phyloP scores from a whole-genome alignment of 2,329 filamentous ascomycete genomes.

The Alternaria sp. region DNA sequence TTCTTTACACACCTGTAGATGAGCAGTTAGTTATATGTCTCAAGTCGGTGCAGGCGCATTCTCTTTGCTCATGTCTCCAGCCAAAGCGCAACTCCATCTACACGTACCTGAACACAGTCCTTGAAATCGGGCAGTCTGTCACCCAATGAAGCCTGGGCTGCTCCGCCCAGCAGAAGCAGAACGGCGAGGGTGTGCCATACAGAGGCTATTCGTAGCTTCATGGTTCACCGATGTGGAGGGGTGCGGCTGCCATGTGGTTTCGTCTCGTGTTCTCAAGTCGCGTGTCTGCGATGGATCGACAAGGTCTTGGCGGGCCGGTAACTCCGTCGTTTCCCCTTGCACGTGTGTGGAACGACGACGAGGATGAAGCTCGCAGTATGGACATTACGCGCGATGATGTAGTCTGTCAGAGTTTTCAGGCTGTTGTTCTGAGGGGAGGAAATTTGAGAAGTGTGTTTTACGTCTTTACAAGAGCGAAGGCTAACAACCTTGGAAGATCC shows the following conservation, averaged over 20 bases:
- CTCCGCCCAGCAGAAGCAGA: constrained; percentile 38
- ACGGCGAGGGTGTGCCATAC: constrained; percentile 35
- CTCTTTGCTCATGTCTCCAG: background rate
- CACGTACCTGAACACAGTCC: constrained; percentile 78
- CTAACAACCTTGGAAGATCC: no score
- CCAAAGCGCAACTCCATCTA: constrained; percentile 16
- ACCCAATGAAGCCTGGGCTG: constrained; percentile 73
- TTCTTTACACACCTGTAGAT: constrained; percentile 71
- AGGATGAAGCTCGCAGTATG: background rate
- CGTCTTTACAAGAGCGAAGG: background rate
- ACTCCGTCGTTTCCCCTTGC: background rate
- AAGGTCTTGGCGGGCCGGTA: constrained; percentile 10
- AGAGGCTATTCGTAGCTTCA: constrained; percentile 32
- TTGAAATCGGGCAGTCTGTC: constrained; percentile 87
- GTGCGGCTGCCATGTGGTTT: background rate
- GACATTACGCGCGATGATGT: background rate
- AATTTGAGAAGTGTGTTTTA: background rate
- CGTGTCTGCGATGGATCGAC: constrained; percentile 6
- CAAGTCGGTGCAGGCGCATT: background rate
- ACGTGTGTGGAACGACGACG: background rate
- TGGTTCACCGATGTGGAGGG: constrained; percentile 11
- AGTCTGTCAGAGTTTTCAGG: background rate
- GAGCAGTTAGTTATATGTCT: constrained; percentile 18
- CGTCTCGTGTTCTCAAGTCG: background rate
- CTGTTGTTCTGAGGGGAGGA: background rate